phyloP scores from a whole-genome alignment of 805 yeast species.

The Candida bentonensis region DNA sequence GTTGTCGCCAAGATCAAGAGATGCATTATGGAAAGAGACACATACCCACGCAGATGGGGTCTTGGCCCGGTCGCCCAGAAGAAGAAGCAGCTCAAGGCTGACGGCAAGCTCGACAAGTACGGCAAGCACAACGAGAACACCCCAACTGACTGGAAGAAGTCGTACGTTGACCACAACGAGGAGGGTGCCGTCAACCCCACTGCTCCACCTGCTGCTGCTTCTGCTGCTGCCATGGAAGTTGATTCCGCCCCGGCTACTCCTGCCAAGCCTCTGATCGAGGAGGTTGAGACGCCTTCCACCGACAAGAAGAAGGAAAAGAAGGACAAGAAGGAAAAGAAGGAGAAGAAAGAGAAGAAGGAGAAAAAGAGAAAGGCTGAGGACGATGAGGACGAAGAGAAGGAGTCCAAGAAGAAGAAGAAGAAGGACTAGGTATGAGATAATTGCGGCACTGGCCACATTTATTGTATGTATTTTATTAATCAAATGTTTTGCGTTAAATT shows the following conservation, averaged over 20 bases:
- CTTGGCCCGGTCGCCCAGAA: slow-evolving; percentile 96
- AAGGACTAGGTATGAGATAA: slow-evolving; percentile 3
- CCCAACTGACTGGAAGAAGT: slow-evolving; percentile 82
- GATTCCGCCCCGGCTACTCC: slow-evolving; percentile 12
- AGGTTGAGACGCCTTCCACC: slow-evolving; percentile 10
- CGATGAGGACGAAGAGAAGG: slow-evolving; percentile 36
- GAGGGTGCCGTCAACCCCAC: slow-evolving; percentile 28
- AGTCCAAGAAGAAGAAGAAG: slow-evolving; percentile 30
- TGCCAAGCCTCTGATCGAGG: slow-evolving; percentile 19
- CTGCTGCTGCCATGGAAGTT: slow-evolving; percentile 9
- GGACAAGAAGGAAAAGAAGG: slow-evolving; percentile 38
- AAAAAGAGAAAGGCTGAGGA: slow-evolving; percentile 43
- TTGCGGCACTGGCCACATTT: too few relatives aligned
- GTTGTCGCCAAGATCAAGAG: slow-evolving; percentile 97
- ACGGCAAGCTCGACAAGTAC: slow-evolving; percentile 90
- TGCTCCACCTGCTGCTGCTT: slow-evolving; percentile 23
- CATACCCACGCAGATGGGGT: slow-evolving; percentile 99
- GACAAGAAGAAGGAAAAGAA: slow-evolving; percentile 33
- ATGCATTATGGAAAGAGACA: slow-evolving; percentile 98
- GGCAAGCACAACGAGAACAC: slow-evolving; percentile 91
- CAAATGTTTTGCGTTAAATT: not conserved
- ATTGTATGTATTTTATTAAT: slow-evolving; percentile 3
- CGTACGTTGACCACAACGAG: slow-evolving; percentile 55
- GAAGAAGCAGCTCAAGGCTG: slow-evolving; percentile 96
- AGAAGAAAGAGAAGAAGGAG: slow-evolving; percentile 42